Base-by-base conservation (phyloP, 805 yeast genomes). In the Groenewaldozyma tartarivorans region DNA sequence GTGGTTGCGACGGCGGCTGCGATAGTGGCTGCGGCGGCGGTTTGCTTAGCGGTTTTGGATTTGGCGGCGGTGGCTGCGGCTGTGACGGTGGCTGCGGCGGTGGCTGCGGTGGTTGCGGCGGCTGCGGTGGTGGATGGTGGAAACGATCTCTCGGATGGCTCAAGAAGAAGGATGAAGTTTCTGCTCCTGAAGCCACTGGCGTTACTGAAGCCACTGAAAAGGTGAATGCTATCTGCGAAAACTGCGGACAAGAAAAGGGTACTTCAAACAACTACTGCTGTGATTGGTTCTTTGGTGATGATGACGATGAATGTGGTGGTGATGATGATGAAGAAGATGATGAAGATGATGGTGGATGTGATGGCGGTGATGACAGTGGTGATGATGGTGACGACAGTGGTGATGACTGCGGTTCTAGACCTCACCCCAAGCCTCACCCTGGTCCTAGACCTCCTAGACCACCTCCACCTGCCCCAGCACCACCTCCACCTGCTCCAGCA, bases 401-500 rank as follows among this genome's bases (percentile, higher is more conserved):
- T 30, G 37, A 38, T 17, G 36, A 41, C 21, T 17, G 42, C n/a
- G 33, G 44, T 16, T 22, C 36, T 27, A 38, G 41, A 20, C 27
- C 36, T n/a, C 22, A 31, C 36, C 26, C 44, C 2, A 34, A 38
- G 24, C 40, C 43, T 9, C 15, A 24, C 20, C 35, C 44, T 4
- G 38, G 29, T 5, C 39, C 39, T 6, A 24, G 27, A 4, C 11
- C 36, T 11, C 20, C 36, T 27, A 24, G 24, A 11, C 35, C 40
- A 4, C 17, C 39, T 3, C 35, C 35, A 21, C 15, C 18, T 5
- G 15, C 39, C n/a, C 15, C 39, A 6, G 33, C 46, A 9, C 44
- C 45, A 21, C 31, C 44, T 16, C 43, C 43, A n/a, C 44, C 44
- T 13, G 44, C 45, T 9, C 38, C 44, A 6, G 37, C 45, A 6